These are phyloP conservation scores for Berberis vulgaris DNA, from an alignment of 164 flowering plant genomes.

Conservation along the genomic window DNA sequence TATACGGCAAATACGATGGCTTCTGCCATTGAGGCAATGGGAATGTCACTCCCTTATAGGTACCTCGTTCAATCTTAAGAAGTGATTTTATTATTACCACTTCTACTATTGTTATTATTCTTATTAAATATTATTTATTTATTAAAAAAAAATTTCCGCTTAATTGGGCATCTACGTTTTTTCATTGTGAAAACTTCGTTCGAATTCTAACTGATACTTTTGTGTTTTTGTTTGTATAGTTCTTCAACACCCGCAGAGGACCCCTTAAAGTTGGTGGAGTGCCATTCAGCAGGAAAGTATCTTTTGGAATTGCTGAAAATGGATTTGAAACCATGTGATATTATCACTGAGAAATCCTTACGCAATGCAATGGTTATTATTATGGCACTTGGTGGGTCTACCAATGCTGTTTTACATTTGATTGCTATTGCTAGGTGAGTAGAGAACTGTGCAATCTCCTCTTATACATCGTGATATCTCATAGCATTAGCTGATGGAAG, in stretches of 20 bases:
- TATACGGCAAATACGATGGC: constrained; percentile 99
- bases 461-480: not conserved
- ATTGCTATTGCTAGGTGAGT: constrained; percentile 91
- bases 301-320: constrained; percentile 66
- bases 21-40: constrained; percentile 96
- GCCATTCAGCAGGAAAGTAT: constrained; percentile 83
- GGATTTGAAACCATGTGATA: constrained; percentile 92
- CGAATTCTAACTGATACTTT: not conserved
- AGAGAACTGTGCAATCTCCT: constrained; percentile 1
- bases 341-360: constrained; percentile 66
- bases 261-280: constrained; percentile 84
- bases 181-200: too few relatives aligned
- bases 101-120: too few relatives aligned
- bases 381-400: constrained; percentile 98
- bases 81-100: not conserved
- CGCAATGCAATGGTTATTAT: constrained; percentile 95
- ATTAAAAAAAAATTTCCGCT: too few relatives aligned
- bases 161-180: too few relatives aligned
- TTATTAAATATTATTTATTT: too few relatives aligned
- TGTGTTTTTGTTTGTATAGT: constrained; percentile 26
- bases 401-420: constrained; percentile 93
- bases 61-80: constrained; percentile 8
- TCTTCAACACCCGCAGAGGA: constrained; percentile 99
- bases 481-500: constrained; percentile 12
- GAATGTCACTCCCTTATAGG: constrained; percentile 98